Conservation (phyloP, 352 stramenopile genomes). For the Bremia lactucae region DNA sequence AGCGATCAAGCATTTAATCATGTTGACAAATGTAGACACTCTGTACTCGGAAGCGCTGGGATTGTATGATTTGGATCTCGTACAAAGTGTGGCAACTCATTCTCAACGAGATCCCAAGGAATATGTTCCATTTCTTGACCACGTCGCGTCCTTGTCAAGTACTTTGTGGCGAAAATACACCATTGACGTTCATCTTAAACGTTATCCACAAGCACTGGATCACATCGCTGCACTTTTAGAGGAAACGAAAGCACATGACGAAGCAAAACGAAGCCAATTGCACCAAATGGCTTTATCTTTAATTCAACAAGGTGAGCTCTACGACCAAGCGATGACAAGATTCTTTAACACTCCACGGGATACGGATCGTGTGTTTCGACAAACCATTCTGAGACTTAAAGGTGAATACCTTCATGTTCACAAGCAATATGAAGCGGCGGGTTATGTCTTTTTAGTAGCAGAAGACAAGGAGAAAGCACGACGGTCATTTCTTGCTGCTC, state of each 20-base stretch:
- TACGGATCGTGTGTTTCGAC: constrained; percentile 20
- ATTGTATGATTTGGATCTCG: constrained; percentile 55
- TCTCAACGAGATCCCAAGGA: constrained; percentile 64
- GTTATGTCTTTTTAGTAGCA: constrained; percentile 50
- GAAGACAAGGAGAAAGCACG: constrained; percentile 29
- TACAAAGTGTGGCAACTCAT: constrained; percentile 46
- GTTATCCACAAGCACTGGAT: constrained; percentile 30
- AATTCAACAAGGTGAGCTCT: constrained; percentile 33
- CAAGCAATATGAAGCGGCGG: constrained; percentile 39
- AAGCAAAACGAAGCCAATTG: constrained; percentile 17
- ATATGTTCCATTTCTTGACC: constrained; percentile 53
- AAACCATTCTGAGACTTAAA: constrained; percentile 37
- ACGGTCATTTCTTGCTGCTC: constrained; percentile 41
- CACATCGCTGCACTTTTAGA: constrained; percentile 31
- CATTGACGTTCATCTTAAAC: constrained; percentile 44
- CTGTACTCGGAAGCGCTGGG: constrained; percentile 56
- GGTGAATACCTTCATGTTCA: constrained; percentile 29
- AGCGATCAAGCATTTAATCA: constrained; percentile 61
- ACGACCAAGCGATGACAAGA: constrained; percentile 35
- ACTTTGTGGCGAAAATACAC: constrained; percentile 39
- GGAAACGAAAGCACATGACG: constrained; percentile 8
- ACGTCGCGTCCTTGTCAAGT: constrained; percentile 26
- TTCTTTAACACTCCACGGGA: too few relatives aligned
- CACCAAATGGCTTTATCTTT: constrained; percentile 23
- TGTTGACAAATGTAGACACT: constrained; percentile 57